Evolutionary conservation across 2,329 filamentous ascomycete species (phyloP), one percentile per base, ranked within the genome.

Genomic region (Mycogone perniciosa): DNA sequence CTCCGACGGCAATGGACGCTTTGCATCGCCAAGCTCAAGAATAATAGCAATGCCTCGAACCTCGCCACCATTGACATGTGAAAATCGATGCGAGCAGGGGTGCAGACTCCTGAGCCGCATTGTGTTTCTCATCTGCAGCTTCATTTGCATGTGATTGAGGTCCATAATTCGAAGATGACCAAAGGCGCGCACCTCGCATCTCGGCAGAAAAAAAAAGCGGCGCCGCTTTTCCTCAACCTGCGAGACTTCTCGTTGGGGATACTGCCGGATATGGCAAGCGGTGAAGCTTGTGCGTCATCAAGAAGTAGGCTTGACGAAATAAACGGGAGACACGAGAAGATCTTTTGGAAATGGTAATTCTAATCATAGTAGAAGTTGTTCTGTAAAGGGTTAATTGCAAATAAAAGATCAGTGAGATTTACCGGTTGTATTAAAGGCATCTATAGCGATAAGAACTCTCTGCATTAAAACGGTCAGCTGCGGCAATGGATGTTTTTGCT

Each of bases 191-290:
- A 8, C 54, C 56, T 56, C 54, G 52, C 54, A 55, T 58, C 56
- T 58, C 56, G 56, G 56, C 51, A 42, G 20, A 20, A 20, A 20
- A 20, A 20, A 49, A 48, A 53, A 27, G 44, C 35, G 46, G 40
- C 41, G 8, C 35, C 41, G 31, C 10, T 44, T 31, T 20, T 33
- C 31, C 40, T 41, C 34, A 40, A 45, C 41, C 41, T 38, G 20
- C 35, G 43, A 38, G 47, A 31, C 40, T 45, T 48, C 52, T 53
- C 44, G 57, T 59, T 57, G 55, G 51, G 58, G 46, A 35, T 47
- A 45, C 10, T 42, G 33, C 57, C 52, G 9, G 30, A 45, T 29
- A 35, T 3, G 52, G 58, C 40, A 60, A 46, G 59, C 59, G 59
- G 59, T 60, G 52, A 59, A 31, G 30, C 31, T 29, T 34, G 45